These are phyloP conservation scores for Oehlia diaphana DNA, from an alignment of 192 early-diverging fungal species.

Conservation along the genomic window DNA sequence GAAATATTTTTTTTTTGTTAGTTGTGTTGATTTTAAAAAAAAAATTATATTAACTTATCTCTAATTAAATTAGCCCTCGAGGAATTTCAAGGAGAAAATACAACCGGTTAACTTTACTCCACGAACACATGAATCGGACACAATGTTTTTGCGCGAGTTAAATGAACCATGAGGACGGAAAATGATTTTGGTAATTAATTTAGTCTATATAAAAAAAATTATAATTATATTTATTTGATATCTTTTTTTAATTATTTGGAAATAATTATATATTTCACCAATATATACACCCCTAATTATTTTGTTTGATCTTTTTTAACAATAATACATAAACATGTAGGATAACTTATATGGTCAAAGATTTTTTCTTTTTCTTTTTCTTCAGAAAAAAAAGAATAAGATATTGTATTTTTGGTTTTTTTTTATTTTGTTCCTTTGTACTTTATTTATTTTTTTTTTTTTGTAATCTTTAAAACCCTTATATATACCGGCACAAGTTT, in stretches of 20 bases:
- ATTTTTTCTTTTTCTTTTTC: background rate
- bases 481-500: background rate
- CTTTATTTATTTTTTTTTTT: too few species aligned
- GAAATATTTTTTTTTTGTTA: background rate
- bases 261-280: background rate
- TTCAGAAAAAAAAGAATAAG: background rate
- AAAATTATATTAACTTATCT: background rate
- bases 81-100: conserved; percentile 49
- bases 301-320: background rate
- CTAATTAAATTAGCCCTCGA: conserved; percentile 38
- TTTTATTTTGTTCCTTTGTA: too few species aligned
- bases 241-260: background rate
- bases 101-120: conserved; percentile 41
- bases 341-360: background rate
- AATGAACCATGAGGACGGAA: conserved; percentile 29
- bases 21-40: background rate
- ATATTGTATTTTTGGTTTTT: too few species aligned
- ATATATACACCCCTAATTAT: background rate
- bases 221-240: background rate
- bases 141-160: conserved; percentile 43
- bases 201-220: background rate
- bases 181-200: background rate
- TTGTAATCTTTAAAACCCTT: background rate
- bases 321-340: background rate
- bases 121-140: conserved; percentile 41